Evolutionary conservation across 306 rosid genomes (phyloP).

Genomic region (Cucurbita moschata): DNA sequence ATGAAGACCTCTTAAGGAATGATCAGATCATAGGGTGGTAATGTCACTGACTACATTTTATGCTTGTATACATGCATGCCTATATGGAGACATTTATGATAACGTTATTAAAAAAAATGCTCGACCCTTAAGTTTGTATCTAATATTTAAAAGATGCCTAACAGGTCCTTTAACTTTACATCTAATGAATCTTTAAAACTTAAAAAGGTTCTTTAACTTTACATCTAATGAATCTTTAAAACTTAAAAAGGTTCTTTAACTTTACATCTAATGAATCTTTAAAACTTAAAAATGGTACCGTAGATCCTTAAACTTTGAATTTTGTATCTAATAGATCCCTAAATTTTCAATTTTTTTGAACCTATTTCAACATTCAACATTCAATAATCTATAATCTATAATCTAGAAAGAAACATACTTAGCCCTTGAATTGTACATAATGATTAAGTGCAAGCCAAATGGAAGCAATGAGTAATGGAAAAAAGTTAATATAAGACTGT

Average conservation of each 20-base stretch:
- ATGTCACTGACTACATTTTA: neutral
- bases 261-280: too few species aligned
- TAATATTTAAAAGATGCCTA: too few species aligned
- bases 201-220: too few species aligned
- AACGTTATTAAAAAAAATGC: neutral
- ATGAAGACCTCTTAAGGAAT: neutral
- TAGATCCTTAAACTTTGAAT: too few species aligned
- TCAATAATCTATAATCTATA: too few species aligned
- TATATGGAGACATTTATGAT: neutral
- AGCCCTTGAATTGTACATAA: neutral
- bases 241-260: too few species aligned
- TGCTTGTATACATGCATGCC: neutral
- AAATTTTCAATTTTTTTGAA: too few species aligned
- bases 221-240: too few species aligned
- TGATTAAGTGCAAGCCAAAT: neutral
- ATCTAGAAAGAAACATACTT: neutral
- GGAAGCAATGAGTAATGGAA: neutral
- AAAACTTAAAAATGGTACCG: too few species aligned
- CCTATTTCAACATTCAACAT: too few species aligned
- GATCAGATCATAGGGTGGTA: neutral
- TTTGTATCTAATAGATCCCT: neutral
- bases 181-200: too few species aligned
- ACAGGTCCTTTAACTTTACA: neutral
- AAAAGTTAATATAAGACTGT: neutral
- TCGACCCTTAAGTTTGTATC: too few species aligned